These are phyloP conservation scores for Ogataea chonburiensis DNA, from an alignment of 805 yeast genomes.

Conservation along the genomic window DNA sequence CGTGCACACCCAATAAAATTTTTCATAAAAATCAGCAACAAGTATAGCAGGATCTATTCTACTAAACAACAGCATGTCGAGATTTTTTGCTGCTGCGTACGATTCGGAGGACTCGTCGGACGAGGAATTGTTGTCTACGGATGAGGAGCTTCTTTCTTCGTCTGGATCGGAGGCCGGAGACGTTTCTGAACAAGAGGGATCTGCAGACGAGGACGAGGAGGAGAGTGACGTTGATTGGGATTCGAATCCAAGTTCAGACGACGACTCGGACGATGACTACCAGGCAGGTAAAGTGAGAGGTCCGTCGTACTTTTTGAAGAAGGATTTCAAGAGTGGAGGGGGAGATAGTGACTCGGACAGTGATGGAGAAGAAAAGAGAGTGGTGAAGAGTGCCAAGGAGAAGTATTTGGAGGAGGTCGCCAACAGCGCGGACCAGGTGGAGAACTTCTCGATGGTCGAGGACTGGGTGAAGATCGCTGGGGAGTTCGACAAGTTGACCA, in stretches of 20 bases:
- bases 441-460: conserved; percentile 61
- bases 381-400: conserved; percentile 91
- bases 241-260: conserved; percentile 48
- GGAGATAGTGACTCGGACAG: conserved; percentile 38
- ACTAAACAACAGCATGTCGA: conserved; percentile 57
- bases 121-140: conserved; percentile 51
- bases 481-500: conserved; percentile 77
- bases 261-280: conserved; percentile 34
- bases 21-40: conserved; percentile 12
- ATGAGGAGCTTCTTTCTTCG: conserved; percentile 58
- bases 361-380: conserved; percentile 70
- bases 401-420: conserved; percentile 87
- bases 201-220: conserved; percentile 41
- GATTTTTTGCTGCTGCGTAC: conserved; percentile 74
- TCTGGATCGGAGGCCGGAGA: conserved; percentile 30
- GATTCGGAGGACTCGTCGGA: conserved; percentile 54
- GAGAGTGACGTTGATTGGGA: conserved; percentile 44
- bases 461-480: conserved; percentile 77
- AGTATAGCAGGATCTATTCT: conserved; percentile 9
- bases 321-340: conserved; percentile 43
- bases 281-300: conserved; percentile 39
- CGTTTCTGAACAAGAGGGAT: conserved; percentile 30
- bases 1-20: conserved; percentile 13
- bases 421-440: conserved; percentile 61
- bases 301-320: conserved; percentile 56